A percentile compares a stretch with the other conserved stretches of the same genome.
These are phyloP conservation scores for Selenicereus undatus DNA, from an alignment of 148 eudicot species.

Conservation along the genomic window DNA sequence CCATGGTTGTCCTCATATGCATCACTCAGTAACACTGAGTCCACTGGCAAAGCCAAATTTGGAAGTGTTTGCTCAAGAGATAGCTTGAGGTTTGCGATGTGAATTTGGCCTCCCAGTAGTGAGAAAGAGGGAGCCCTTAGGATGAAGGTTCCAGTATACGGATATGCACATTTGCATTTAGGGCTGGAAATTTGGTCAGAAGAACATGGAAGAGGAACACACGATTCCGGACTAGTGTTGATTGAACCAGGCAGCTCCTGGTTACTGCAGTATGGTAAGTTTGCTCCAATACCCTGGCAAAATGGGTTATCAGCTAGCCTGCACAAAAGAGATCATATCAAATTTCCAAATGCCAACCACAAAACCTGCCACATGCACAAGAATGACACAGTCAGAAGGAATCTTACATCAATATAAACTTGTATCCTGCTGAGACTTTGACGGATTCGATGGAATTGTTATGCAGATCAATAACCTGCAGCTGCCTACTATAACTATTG, in stretches of 20 bases:
- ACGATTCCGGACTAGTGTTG: conserved; percentile 46
- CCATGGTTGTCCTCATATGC: conserved; percentile 29
- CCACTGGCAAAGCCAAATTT: conserved; percentile 45
- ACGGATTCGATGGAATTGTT: conserved; percentile 33
- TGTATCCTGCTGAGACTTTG: conserved; percentile 17
- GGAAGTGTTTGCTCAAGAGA: conserved; percentile 28
- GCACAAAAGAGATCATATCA: conserved; percentile 8
- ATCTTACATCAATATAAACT: conserved; percentile 39
- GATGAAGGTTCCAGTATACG: conserved; percentile 54
- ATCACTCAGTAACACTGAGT: conserved; percentile 56
- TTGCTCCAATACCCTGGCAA: conserved; percentile 28
- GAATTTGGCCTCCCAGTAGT: conserved; percentile 26
- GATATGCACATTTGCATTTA: conserved; percentile 67
- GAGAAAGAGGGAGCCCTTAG: conserved; percentile 70
- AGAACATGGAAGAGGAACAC: conserved; percentile 38
- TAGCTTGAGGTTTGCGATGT: conserved; percentile 34
- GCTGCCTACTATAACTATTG: conserved; percentile 33
- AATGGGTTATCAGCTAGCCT: conserved; percentile 60
- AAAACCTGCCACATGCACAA: not conserved
- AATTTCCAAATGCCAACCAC: not conserved
- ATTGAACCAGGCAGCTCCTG: conserved; percentile 24
- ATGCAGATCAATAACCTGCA: conserved; percentile 45
- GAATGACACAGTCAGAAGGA: not conserved
- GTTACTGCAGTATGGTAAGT: conserved; percentile 33
- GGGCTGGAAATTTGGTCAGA: conserved; percentile 56